Base-by-base conservation (phyloP, 75 land plant species). In the Sequoiadendron giganteum region DNA sequence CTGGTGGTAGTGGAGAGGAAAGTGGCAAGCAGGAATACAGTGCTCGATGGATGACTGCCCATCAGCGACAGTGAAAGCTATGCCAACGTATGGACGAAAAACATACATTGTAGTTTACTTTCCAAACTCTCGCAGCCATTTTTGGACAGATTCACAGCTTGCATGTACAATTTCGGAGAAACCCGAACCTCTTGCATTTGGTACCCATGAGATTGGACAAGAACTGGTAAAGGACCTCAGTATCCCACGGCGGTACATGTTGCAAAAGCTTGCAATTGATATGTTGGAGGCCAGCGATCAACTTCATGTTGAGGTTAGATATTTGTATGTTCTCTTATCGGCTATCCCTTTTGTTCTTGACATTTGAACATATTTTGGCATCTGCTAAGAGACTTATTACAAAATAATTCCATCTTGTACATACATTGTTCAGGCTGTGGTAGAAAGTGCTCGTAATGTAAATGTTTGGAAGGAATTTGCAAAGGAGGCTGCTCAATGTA, bases 21-120 rank as follows among this genome's bases (percentile, higher is more conserved):
- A 95, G 89, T 98, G 99, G 99, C 96, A 95, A 87, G 92, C 99
- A 47, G 98, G 96, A 87, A 94, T 98, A 34, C 92, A 94, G 86
- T 97, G 99, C 88, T 87, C 92, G 72, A 86, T 91, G 85, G 93
- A 92, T 83, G 99, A 98, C 85, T 98, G 97, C 87, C 95, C 96
- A 61, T 84, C 93, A 56, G 75, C 93, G 70, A 94, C 96, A 79
- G 55, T 95, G 83, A 95, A 91, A 91, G 94, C 95, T 56, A 98
- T 92, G 92, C 99, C 99, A 16, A 95, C 96, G 49, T 96, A 94
- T 91, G 93, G 94, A 30, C 92, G 89, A 87, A 98, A 97, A 90
- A 89, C 91, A 39, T 97, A 95, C 85, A 49, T 92, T 87, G 91
- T 94, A 47, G 92, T 97, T 18, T 98, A 94, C 87, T 94, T 95